phyloP scores from a whole-genome alignment of 73 alveolate species.

The Breviolum minutum region DNA sequence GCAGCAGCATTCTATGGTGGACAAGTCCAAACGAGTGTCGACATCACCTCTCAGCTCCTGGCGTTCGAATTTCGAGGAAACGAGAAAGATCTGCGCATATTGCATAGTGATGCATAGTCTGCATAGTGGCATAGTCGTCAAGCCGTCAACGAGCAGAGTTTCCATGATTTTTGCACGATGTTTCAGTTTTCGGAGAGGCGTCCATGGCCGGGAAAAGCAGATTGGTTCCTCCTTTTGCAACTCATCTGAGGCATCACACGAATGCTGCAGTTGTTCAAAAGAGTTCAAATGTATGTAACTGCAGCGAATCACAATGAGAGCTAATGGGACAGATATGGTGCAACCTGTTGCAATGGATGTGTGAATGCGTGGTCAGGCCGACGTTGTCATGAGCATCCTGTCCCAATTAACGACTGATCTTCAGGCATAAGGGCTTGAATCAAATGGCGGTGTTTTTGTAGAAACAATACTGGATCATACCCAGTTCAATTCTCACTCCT shows the following conservation, averaged over 20 bases:
- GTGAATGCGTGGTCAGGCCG: neutral
- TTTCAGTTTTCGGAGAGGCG: neutral
- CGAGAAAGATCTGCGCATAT: neutral
- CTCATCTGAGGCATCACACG: neutral
- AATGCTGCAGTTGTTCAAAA: neutral
- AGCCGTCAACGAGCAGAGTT: neutral
- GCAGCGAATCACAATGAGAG: too few relatives aligned
- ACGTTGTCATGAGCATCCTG: slow-evolving; percentile 23
- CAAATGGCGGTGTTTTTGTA: neutral
- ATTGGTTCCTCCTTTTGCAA: slow-evolving; percentile 47
- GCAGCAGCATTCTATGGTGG: slow-evolving; percentile 40
- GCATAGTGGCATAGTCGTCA: neutral
- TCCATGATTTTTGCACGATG: neutral
- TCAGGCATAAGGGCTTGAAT: neutral
- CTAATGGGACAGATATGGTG: too few relatives aligned
- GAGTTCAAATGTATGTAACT: neutral
- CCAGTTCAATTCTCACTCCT: neutral
- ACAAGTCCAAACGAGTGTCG: neutral
- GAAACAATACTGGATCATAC: neutral
- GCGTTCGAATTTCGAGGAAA: slow-evolving; percentile 36
- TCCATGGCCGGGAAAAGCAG: neutral
- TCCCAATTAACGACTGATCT: slow-evolving; percentile 25
- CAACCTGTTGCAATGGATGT: too few relatives aligned
- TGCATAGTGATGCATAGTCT: neutral
- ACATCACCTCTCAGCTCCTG: neutral